Conservation (phyloP, 768 basidiomycete genomes). For the Serendipita sp. region DNA sequence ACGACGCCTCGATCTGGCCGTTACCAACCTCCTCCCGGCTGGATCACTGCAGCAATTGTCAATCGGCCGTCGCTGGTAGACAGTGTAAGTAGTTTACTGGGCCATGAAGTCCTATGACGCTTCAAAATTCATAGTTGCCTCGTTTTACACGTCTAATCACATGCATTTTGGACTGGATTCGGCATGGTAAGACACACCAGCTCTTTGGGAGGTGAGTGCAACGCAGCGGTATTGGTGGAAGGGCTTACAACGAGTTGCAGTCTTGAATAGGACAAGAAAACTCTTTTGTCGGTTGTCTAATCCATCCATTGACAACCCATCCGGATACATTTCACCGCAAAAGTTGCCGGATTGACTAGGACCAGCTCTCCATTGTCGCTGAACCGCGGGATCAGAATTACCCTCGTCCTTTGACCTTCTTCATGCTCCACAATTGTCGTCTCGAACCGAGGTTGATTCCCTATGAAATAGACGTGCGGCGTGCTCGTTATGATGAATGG, state of each 20-base stretch:
- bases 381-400: conserved; percentile 73
- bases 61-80: too few species aligned
- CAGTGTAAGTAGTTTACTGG: too few species aligned
- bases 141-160: too few species aligned
- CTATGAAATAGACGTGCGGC: conserved; percentile 84
- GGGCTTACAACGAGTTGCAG: too few species aligned
- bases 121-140: too few species aligned
- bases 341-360: conserved; percentile 59
- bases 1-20: too few species aligned
- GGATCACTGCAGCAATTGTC: too few species aligned
- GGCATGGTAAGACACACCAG: not conserved
- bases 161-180: too few species aligned
- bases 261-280: not conserved
- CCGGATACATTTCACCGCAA: conserved; percentile 36
- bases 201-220: not conserved
- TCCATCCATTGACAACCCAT: conserved; percentile 8
- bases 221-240: not conserved
- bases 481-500: conserved; percentile 79
- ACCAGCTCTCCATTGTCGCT: conserved; percentile 60
- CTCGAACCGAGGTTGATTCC: conserved; percentile 71
- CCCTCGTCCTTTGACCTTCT: conserved; percentile 14
- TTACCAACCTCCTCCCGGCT: too few species aligned
- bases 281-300: not conserved
- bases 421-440: conserved; percentile 45
- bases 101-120: too few species aligned